These are phyloP conservation scores for Trichomonascus vanleenenianus DNA, from an alignment of 805 yeast genomes.

Conservation along the genomic window DNA sequence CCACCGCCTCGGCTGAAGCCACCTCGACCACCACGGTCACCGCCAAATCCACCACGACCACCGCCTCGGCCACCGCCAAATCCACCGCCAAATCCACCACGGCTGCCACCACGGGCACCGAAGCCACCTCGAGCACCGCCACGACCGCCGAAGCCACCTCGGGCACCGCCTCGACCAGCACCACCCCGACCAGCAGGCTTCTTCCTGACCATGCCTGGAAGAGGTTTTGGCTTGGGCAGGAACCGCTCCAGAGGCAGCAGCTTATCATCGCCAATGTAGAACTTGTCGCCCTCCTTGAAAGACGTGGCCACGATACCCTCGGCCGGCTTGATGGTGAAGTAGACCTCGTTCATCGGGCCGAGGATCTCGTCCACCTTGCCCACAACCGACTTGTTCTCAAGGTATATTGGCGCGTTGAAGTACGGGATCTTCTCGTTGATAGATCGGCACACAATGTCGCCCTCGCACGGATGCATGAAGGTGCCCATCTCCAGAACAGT, in stretches of 20 bases:
- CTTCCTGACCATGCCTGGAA: slow-evolving; percentile 71
- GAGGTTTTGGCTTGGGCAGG: slow-evolving; percentile 89
- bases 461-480: slow-evolving; percentile 88
- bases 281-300: slow-evolving; percentile 93
- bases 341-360: slow-evolving; percentile 97
- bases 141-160: slow-evolving; percentile 37
- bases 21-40: slow-evolving; percentile 38
- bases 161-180: slow-evolving; percentile 36
- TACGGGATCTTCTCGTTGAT: slow-evolving; percentile 92
- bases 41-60: slow-evolving; percentile 25
- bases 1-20: slow-evolving; percentile 34
- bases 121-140: slow-evolving; percentile 35
- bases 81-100: slow-evolving; percentile 19
- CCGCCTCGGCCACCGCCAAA: slow-evolving; percentile 20
- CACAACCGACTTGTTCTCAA: slow-evolving; percentile 90
- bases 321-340: slow-evolving; percentile 88
- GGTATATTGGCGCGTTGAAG: slow-evolving; percentile 96
- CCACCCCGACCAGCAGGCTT: slow-evolving; percentile 44
- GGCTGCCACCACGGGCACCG: slow-evolving; percentile 20
- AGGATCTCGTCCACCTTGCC: slow-evolving; percentile 98
- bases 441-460: slow-evolving; percentile 94
- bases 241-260: slow-evolving; percentile 93
- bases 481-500: slow-evolving; percentile 92
- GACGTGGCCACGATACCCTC: slow-evolving; percentile 95
- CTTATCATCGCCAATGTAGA: slow-evolving; percentile 92